Base-by-base conservation (phyloP, 2,329 filamentous ascomycete species). In the Cordyceps cateniannulata region DNA sequence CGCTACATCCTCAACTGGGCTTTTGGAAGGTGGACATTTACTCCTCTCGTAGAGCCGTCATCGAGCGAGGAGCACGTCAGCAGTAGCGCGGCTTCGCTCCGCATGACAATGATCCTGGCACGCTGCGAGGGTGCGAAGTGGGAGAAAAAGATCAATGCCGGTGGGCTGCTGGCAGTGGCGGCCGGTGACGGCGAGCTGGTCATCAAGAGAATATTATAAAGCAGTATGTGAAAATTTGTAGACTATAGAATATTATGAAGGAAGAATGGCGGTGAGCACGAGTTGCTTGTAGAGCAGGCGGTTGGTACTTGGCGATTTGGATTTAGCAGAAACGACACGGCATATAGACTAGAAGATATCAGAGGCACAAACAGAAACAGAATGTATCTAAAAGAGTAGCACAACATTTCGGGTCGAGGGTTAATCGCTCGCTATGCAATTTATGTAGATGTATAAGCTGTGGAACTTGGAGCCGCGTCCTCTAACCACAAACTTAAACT, bases 1-100 rank as follows among this genome's bases (percentile, higher is more conserved):
- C 81, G 90, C 60, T 97, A 95, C 71, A 96, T 99, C 49, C 82
- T 99, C 62, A 99, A 99, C 73, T 99, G 95, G 95, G 95, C 95
- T 0, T 99, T 99, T 75, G 92, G 92, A 0, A 83, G 95, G 32
- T 99, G 95, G 93, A 96, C 86, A 0, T 96, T 93, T 70, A 96
- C 92, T 1, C 80, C 84, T 5, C 69, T 81, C 0, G 70, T 71
- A 8, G 69, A 70, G 1, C 10, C 32, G 10, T 14, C 32, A 12
- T n/a, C n/a, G 27, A 12, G 12, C 69, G 71, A 2, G 10, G 82
- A 87, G 71, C 82, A 86, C 69, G 72, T 79, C 65, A 80, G 84
- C 40, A 82, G 82, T 68, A 74, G 78, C 40, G 77, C 87, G 51
- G 73, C 79, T 1, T 74, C 80, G 18, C 72, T 91, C 65, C 80